phyloP scores from a whole-genome alignment of 257 asterid genomes.

The Solanum chaucha region DNA sequence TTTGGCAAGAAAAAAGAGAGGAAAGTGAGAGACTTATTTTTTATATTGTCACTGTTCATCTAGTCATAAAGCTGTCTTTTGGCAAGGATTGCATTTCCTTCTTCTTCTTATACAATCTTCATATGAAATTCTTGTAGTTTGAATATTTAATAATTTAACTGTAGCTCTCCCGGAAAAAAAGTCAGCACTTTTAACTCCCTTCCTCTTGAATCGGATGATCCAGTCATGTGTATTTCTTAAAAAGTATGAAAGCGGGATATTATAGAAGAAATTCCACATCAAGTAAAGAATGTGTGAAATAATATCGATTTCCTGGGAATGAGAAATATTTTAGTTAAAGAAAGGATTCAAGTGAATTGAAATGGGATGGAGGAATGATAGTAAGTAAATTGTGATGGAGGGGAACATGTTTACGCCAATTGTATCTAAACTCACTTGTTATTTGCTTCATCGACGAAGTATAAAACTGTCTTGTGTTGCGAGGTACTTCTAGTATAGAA shows the following conservation, averaged over 20 bases:
- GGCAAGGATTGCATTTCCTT: not conserved
- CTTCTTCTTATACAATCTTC: not conserved
- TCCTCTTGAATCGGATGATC: not conserved
- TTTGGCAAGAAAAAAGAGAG: not conserved
- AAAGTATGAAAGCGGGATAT: not conserved
- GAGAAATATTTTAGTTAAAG: not conserved
- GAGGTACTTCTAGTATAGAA: not conserved
- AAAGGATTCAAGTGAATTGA: not conserved
- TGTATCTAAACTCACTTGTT: not conserved
- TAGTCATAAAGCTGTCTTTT: not conserved
- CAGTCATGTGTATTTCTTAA: not conserved
- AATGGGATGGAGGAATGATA: not conserved
- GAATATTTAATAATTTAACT: not conserved
- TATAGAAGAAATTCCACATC: not conserved
- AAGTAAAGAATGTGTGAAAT: not conserved
- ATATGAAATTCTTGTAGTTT: not conserved
- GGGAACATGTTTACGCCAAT: not conserved
- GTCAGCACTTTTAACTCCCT: not conserved
- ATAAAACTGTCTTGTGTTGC: not conserved
- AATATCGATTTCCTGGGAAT: not conserved
- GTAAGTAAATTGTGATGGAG: not conserved
- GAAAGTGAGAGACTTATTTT: not conserved
- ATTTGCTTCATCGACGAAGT: not conserved
- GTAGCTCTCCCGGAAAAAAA: not conserved
- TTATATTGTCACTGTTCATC: not conserved